Base-by-base conservation (phyloP, 192 early-diverging fungal genomes). In the Endogone sp. region DNA sequence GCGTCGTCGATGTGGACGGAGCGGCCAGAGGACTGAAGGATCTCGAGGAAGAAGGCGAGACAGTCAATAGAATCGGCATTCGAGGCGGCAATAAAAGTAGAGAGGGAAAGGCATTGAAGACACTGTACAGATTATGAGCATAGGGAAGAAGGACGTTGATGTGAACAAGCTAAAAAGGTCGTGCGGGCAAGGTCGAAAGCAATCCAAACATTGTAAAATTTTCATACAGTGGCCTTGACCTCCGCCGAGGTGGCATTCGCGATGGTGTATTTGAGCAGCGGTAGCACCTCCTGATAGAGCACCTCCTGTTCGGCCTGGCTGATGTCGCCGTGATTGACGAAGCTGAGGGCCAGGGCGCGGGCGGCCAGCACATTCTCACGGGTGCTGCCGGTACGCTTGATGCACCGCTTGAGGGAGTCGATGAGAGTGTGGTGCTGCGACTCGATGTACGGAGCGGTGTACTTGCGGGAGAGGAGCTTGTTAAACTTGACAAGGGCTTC, bases 371-470 rank as follows among this genome's bases (percentile, higher is more conserved):
- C 64, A 54, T 68, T 68, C 63, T 86, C 84, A 37, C 75, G 71
- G 4, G 60, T 60, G 29, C 63, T 69, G 27, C 74, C 71, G 23
- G 71, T 73, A 61, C 83, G 83, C 37, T 75, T 79, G 11, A 82
- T 70, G n/a, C 83, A 81, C 21, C 80, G 77, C 37, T 81, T 84
- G 62, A 91, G 73, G 9, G 82, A 58, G 20, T 87, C 85, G 62
- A 91, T 75, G 8, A 86, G 57, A 21, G 82, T 80, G 60, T 88
- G 72, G 4, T 79, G 69, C 55, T 80, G 79, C 21, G 71, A 67
- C 22, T 86, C 79, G 32, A 90, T 75, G 11, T 71, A 69, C 6
- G 85, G 81, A 23, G 84, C 86, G 23, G 83, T 73, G 68, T 85
- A 86, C 10, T 82, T 71, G 30, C 80, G 84, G 26, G 86, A 71